Base-by-base conservation (phyloP, 345 rosid species). In the Citrus cavaleriei region DNA sequence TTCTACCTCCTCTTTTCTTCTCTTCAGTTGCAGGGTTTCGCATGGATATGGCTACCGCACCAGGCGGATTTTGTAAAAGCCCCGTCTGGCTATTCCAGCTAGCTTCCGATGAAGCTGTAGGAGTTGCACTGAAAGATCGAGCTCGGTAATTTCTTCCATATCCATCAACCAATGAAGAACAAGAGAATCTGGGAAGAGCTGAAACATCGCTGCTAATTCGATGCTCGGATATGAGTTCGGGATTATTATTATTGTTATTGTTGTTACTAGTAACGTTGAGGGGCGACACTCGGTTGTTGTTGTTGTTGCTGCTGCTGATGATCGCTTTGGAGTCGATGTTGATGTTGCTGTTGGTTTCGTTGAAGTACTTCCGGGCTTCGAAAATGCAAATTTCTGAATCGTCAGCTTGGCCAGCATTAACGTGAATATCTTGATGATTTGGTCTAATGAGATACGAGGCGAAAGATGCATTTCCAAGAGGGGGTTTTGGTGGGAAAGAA, bases 71-170 rank as follows among this genome's bases (percentile, higher is more conserved):
- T 5, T 85, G 70, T 60, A 95, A 75, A 68, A 91, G 78, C 25
- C 97, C 98, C 24, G 90, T 89, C 87, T 91, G 95, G 83, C 97
- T 93, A 73, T 95, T 95, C 97, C 97, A 95, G 70, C 98, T 95
- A 16, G 92, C 98, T 82, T 95, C 98, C 2, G 94, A 95, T 2
- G 98, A 93, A 46, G 91, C 88, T 58, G 89, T 91, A 8, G 94
- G 93, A 12, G 90, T 88, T 3, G 90, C 87, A 69, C 74, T 85
- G 79, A 88, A 89, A 9, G 93, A 84, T 1, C 86, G 88, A 21
- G 88, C 73, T 59, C 89, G 65, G 63, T 78, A 83, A 40, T 72
- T 80, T 63, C 83, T 83, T 16, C 88, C 88, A 18, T 83, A 87
- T 3, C 91, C 93, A 40, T 88, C 84, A 10, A 81, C 81, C 0